These are phyloP conservation scores for Leccinum aurantiacum DNA, from an alignment of 768 basidiomycete species.

Conservation along the genomic window DNA sequence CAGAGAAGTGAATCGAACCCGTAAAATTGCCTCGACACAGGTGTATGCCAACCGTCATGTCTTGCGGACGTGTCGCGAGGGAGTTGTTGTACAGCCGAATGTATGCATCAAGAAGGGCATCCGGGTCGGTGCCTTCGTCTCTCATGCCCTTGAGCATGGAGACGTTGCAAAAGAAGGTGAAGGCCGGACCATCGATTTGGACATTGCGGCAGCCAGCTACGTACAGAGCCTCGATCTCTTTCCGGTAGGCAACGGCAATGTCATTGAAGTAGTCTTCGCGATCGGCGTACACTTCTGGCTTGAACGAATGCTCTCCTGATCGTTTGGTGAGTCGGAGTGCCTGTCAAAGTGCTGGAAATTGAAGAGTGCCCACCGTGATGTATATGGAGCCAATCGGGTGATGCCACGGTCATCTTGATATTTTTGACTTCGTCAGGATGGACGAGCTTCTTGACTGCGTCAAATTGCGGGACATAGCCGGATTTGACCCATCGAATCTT, in stretches of 20 bases:
- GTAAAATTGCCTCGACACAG: background rate
- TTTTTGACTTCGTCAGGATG: background rate
- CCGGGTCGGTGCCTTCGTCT: background rate
- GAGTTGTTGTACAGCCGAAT: background rate
- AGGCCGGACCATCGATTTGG: background rate
- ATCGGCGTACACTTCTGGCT: background rate
- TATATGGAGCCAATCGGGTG: background rate
- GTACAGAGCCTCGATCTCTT: background rate
- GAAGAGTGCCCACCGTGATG: background rate
- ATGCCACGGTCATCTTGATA: background rate
- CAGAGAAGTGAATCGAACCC: background rate
- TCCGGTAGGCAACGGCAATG: background rate
- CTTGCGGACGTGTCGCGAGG: background rate
- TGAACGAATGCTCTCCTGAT: background rate
- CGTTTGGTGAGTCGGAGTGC: background rate
- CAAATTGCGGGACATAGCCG: background rate
- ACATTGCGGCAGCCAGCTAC: background rate
- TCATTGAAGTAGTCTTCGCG: background rate
- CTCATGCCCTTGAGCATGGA: background rate
- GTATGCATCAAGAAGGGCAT: background rate
- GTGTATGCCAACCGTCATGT: background rate
- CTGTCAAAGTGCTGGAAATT: background rate
- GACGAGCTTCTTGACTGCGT: background rate
- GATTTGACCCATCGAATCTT: background rate
- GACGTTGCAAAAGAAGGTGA: background rate